Conservation (phyloP, 306 rosid species). For the Lathyrus aphaca region DNA sequence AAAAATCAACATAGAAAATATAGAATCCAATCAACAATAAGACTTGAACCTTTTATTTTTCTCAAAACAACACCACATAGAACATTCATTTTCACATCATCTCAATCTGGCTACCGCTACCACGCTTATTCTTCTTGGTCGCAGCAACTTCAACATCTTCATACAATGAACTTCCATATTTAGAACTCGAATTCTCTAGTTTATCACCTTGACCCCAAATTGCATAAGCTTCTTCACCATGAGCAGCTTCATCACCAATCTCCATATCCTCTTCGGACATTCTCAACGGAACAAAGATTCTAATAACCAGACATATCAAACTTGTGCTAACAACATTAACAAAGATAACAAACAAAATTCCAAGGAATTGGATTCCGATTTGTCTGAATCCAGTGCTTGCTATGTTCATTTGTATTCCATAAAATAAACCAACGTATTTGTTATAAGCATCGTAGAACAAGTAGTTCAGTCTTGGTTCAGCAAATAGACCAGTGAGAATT, state of each 20-base stretch:
- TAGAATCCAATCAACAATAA: slow-evolving; percentile 20
- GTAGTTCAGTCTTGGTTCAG: slow-evolving; percentile 43
- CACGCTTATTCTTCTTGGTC: slow-evolving; percentile 31
- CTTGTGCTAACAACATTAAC: slow-evolving; percentile 46
- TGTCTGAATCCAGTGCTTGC: slow-evolving; percentile 30
- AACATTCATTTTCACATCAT: slow-evolving; percentile 33
- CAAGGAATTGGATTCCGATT: slow-evolving; percentile 40
- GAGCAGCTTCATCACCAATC: slow-evolving; percentile 61
- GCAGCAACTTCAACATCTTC: slow-evolving; percentile 48
- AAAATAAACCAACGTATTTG: slow-evolving; percentile 49
- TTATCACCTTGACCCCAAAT: slow-evolving; percentile 65
- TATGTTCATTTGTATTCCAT: slow-evolving; percentile 31
- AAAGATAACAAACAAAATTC: slow-evolving; percentile 41
- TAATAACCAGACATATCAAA: slow-evolving; percentile 48
- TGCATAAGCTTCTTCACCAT: slow-evolving; percentile 62
- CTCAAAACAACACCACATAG: background rate
- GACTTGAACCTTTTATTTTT: slow-evolving; percentile 16
- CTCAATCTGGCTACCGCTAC: slow-evolving; percentile 38
- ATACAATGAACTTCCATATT: slow-evolving; percentile 47
- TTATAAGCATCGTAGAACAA: slow-evolving; percentile 19
- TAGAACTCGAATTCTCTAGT: slow-evolving; percentile 43
- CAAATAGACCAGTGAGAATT: slow-evolving; percentile 51
- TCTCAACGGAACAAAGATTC: slow-evolving; percentile 40
- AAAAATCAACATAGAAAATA: slow-evolving; percentile 22
- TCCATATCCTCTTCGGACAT: slow-evolving; percentile 66